Evolutionary conservation across 2,329 filamentous ascomycete species (phyloP).

Genomic region (Emydomyces testavorans): DNA sequence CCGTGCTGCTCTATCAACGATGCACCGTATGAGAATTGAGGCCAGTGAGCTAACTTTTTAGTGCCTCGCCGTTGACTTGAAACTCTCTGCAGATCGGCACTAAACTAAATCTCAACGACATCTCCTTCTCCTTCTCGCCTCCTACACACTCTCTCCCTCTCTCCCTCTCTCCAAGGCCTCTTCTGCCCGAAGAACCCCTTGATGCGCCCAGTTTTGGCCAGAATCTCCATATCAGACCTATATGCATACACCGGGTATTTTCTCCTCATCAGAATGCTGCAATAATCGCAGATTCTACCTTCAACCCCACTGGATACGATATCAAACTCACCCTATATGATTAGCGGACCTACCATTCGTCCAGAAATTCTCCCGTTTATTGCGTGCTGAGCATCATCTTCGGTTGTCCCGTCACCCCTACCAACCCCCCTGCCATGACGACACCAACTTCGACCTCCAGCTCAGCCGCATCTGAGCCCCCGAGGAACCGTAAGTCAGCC

Average conservation of each 20-base stretch:
- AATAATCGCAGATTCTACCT: not conserved
- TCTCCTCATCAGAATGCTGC: not conserved
- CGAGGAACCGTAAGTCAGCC: not conserved
- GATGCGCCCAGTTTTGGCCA: not conserved
- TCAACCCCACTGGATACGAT: conserved; percentile 1
- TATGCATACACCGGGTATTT: not conserved
- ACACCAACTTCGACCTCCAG: not conserved
- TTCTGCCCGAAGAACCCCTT: not conserved
- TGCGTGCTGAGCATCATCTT: not conserved
- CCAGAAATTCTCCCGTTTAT: not conserved
- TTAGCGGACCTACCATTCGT: not conserved
- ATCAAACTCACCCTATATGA: not conserved
- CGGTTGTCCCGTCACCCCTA: not conserved
- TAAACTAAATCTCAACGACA: conserved; percentile 4
- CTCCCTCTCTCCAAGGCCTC: not conserved
- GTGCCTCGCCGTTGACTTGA: not conserved
- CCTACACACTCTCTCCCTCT: not conserved
- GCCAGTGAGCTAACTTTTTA: no score
- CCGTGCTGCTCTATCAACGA: no score
- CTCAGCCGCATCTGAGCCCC: not conserved
- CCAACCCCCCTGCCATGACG: not conserved
- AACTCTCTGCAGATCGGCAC: conserved; percentile 5
- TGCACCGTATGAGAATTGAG: not conserved
- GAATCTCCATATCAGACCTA: not conserved
- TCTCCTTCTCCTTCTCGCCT: not conserved